phyloP scores from a whole-genome alignment of 2,329 filamentous ascomycete genomes.

The Penicillium sp. region DNA sequence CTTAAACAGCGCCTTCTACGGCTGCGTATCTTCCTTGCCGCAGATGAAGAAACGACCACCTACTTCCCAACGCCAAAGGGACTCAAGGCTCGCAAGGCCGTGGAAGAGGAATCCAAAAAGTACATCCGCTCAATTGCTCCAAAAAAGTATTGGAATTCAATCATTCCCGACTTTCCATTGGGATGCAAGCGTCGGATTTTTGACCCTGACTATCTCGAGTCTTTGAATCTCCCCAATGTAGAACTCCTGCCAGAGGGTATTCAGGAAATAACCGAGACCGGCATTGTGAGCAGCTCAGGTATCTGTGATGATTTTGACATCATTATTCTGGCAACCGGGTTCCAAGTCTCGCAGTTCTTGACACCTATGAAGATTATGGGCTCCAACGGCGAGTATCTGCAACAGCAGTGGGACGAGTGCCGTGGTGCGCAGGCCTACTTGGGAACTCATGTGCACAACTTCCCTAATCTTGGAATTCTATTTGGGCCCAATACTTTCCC shows the following conservation, averaged over 20 bases:
- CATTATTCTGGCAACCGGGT: slow-evolving; percentile 38
- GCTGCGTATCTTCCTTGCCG: slow-evolving; percentile 18
- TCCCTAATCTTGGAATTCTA: slow-evolving; percentile 27
- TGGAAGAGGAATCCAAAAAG: slow-evolving; percentile 13
- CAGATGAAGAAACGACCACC: slow-evolving; percentile 17
- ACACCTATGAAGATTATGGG: slow-evolving; percentile 34
- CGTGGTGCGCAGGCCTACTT: slow-evolving; percentile 34
- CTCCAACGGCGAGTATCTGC: slow-evolving; percentile 16
- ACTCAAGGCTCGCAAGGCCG: slow-evolving; percentile 7
- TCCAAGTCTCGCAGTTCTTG: slow-evolving; percentile 36
- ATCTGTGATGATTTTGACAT: slow-evolving; percentile 24
- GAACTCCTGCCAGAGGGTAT: slow-evolving; percentile 14
- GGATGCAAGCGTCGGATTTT: slow-evolving; percentile 35
- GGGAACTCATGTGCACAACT: slow-evolving; percentile 26
- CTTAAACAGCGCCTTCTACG: slow-evolving; percentile 2
- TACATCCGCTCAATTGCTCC: slow-evolving; percentile 22
- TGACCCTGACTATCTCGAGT: slow-evolving; percentile 28
- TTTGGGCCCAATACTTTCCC: slow-evolving; percentile 30
- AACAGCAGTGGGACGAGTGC: slow-evolving; percentile 28
- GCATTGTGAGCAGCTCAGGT: slow-evolving; percentile 15
- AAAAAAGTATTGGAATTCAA: slow-evolving; percentile 15
- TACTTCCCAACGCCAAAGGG: slow-evolving; percentile 19
- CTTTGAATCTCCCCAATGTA: slow-evolving; percentile 6
- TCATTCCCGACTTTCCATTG: slow-evolving; percentile 22
- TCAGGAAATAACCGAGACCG: slow-evolving; percentile 11